Percentiles rank a stretch among this genome's conserved stretches.
Evolutionary conservation across 2,329 filamentous ascomycete species (phyloP).

Genomic region (Exserohilum rostratum): DNA sequence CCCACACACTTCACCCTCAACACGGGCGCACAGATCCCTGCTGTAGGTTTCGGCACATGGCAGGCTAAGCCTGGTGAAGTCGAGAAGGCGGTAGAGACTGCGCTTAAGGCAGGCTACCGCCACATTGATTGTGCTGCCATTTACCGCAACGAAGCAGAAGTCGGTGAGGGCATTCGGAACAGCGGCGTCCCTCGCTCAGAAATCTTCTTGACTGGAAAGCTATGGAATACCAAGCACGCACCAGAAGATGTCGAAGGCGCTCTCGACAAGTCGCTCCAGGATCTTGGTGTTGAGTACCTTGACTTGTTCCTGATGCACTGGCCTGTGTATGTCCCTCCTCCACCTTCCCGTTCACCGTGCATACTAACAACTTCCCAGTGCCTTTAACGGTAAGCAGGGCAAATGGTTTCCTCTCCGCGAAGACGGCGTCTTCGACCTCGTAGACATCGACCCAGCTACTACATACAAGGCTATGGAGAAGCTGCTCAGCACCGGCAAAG

Average conservation of each 20-base stretch:
- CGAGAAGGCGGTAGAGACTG: constrained; percentile 68
- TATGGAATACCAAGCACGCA: constrained; percentile 79
- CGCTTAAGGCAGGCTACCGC: constrained; percentile 70
- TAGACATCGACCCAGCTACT: constrained; percentile 79
- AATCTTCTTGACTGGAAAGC: constrained; percentile 79
- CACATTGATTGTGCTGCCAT: constrained; percentile 77
- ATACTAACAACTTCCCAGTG: constrained; percentile 5
- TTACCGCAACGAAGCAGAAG: constrained; percentile 77
- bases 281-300: constrained; percentile 67
- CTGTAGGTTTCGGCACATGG: constrained; percentile 78
- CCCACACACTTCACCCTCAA: constrained; percentile 58
- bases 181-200: constrained; percentile 66
- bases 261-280: constrained; percentile 63
- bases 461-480: constrained; percentile 76
- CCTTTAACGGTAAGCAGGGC: constrained; percentile 38
- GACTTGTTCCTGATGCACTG: constrained; percentile 74
- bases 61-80: constrained; percentile 69
- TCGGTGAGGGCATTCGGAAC: constrained; percentile 72
- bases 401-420: constrained; percentile 37
- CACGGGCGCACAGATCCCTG: constrained; percentile 76
- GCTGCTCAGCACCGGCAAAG: constrained; percentile 69
- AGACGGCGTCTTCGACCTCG: constrained; percentile 70
- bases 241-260: constrained; percentile 61
- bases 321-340: constrained; percentile 47
- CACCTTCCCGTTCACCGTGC: background rate